Conservation (phyloP, 257 asterid genomes). For the Penstemon davidsonii region DNA sequence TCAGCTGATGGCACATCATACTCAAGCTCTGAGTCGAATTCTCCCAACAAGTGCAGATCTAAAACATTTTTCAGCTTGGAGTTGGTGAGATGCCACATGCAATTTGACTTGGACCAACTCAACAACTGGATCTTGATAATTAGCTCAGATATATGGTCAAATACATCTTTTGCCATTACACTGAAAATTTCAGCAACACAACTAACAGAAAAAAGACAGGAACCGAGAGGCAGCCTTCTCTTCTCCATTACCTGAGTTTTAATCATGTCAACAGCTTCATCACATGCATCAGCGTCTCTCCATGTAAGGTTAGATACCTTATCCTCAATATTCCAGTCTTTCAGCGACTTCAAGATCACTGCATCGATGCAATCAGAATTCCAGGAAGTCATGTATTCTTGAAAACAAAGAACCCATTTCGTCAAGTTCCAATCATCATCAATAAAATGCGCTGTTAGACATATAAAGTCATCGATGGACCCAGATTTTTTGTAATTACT, state of each 20-base stretch:
- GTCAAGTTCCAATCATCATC: slow-evolving; percentile 26
- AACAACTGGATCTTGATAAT: slow-evolving; percentile 15
- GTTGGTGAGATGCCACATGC: slow-evolving; percentile 23
- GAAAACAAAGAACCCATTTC: slow-evolving; percentile 18
- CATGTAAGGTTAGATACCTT: slow-evolving; percentile 19
- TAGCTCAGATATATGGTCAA: slow-evolving; percentile 15
- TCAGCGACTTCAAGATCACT: slow-evolving; percentile 16
- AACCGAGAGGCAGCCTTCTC: slow-evolving; percentile 10
- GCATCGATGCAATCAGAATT: slow-evolving; percentile 3
- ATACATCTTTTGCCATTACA: slow-evolving; percentile 30
- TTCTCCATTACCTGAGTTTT: slow-evolving; percentile 9
- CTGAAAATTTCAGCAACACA: slow-evolving; percentile 33
- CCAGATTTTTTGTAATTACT: neutral
- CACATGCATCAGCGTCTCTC: neutral
- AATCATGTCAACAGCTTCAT: slow-evolving; percentile 20
- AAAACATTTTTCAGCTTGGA: slow-evolving; percentile 17
- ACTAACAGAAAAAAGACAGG: slow-evolving; percentile 15
- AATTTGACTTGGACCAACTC: neutral
- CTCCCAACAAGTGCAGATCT: slow-evolving; percentile 15
- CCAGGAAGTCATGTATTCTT: neutral
- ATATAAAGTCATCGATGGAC: neutral
- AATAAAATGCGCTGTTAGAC: slow-evolving; percentile 24
- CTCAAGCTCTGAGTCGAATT: neutral
- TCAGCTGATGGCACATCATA: neutral
- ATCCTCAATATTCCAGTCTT: slow-evolving; percentile 17